Base-by-base conservation (phyloP, 2,329 filamentous ascomycete genomes). In the Xylaria sp. region DNA sequence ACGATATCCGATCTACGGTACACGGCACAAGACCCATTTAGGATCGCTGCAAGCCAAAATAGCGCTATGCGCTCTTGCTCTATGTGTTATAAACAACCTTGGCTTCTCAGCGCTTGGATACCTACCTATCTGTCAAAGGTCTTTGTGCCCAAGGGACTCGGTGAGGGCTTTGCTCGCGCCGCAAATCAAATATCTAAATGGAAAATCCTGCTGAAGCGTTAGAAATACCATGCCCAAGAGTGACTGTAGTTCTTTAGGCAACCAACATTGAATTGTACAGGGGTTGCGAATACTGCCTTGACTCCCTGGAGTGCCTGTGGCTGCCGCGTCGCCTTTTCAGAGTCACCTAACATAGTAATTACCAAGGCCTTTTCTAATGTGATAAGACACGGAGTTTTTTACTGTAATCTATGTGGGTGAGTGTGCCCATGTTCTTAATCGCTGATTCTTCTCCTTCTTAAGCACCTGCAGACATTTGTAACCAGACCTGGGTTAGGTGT, bases 401-500 rank as follows among this genome's bases (percentile, higher is more conserved):
- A 37, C 8, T 20, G n/a, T 48, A 12, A 52, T 52, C 23, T 52
- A 52, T 32, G 41, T 18, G 18, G 2, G 18, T n/a, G 13, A 46
- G 41, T n/a, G 15, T n/a, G 41, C 23, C 18, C 28, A 34, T 32
- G 13, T 32, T n/a, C 51, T 32, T 54, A 51, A 13, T 51, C 46
- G n/a, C 51, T 41, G 23, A 15, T 41, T 13, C 15, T 5, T 41
- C 4, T 18, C 12, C 10, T 41, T 13, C 15, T 10, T 20, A 10
- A 20, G n/a, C 9, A 20, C 13, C 28, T 60, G 50, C 18, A 56
- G 28, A 23, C 32, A 23, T 23, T 20, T 32, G 15, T 41, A 15
- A 10, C 52, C 18, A 23, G 46, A 44, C 56, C 51, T 72, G 68
- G 70, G 70, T 72, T 70, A 72, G 70, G 70, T 70, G 56, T 68